These are phyloP conservation scores for Malassezia obtusa DNA, from an alignment of 1,284 basidiomycete species.

Conservation along the genomic window DNA sequence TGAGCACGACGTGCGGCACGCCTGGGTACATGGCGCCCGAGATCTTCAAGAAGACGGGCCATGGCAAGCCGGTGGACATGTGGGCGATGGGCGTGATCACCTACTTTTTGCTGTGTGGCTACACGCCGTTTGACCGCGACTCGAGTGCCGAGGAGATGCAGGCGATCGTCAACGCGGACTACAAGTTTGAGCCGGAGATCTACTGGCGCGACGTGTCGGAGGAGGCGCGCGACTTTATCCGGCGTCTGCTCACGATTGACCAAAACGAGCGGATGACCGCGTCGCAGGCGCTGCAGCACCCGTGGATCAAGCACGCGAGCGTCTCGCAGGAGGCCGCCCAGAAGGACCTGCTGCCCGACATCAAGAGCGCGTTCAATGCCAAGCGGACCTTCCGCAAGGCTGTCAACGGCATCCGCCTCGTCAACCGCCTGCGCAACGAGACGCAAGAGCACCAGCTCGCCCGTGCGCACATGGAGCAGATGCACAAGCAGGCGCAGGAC, in stretches of 20 bases:
- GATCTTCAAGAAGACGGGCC: slow-evolving; percentile 86
- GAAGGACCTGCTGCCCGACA: slow-evolving; percentile 43
- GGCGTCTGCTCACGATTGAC: slow-evolving; percentile 38
- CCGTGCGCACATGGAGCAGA: slow-evolving; percentile 12
- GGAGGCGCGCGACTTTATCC: slow-evolving; percentile 41
- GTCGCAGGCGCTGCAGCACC: slow-evolving; percentile 32
- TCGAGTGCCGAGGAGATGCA: slow-evolving; percentile 47
- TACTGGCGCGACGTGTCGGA: slow-evolving; percentile 43
- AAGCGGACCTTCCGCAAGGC: slow-evolving; percentile 44
- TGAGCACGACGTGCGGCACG: slow-evolving; percentile 92
- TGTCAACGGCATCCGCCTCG: slow-evolving; percentile 41
- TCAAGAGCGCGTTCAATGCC: slow-evolving; percentile 47
- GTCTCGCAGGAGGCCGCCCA: slow-evolving; percentile 15
- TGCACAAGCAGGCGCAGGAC: slow-evolving; percentile 11
- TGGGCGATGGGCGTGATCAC: slow-evolving; percentile 51
- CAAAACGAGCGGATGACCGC: slow-evolving; percentile 35
- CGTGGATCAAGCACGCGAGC: slow-evolving; percentile 25
- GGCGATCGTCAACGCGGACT: slow-evolving; percentile 44
- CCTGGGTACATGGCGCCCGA: slow-evolving; percentile 95
- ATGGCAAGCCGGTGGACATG: slow-evolving; percentile 89
- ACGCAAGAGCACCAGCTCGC: slow-evolving; percentile 19
- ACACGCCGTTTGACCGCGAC: slow-evolving; percentile 46
- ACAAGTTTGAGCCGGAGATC: slow-evolving; percentile 38
- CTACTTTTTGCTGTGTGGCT: slow-evolving; percentile 46
- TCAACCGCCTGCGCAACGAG: slow-evolving; percentile 28